Evolutionary conservation across 257 asterid species (phyloP).

Genomic region (Paulownia fortunei): DNA sequence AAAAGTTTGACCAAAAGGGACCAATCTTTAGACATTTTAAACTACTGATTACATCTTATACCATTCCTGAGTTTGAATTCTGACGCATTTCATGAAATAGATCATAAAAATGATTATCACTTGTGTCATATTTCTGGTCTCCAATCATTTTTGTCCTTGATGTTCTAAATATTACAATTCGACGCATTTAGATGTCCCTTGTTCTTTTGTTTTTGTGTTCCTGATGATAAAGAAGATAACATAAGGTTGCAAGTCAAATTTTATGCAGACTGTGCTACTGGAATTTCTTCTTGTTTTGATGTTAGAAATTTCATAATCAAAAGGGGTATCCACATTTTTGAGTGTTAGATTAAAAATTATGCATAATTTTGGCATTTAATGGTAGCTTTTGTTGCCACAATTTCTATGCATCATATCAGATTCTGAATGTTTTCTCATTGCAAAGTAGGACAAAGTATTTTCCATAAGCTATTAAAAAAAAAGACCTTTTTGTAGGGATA

Average conservation of each 20-base stretch:
- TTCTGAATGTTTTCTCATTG: not conserved
- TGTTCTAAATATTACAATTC: not conserved
- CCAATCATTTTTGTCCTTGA: not conserved
- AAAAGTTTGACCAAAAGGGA: not conserved
- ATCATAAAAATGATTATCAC: not conserved
- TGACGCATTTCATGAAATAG: not conserved
- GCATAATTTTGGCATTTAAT: not conserved
- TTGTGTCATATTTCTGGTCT: not conserved
- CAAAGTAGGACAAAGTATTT: not conserved
- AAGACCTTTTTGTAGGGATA: not conserved
- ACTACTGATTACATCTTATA: not conserved
- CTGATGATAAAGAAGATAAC: not conserved
- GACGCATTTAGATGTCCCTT: not conserved
- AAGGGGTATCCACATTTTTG: not conserved
- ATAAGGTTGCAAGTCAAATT: conserved; percentile 8
- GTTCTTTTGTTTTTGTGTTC: not conserved
- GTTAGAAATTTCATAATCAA: not conserved
- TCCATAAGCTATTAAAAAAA: not conserved
- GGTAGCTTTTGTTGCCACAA: not conserved
- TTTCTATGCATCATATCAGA: not conserved
- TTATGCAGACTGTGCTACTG: not conserved
- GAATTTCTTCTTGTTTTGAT: not conserved
- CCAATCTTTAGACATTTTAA: not conserved
- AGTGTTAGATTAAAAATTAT: not conserved
- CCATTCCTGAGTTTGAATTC: not conserved